Evolutionary conservation across 768 basidiomycete species (phyloP), one percentile per base, ranked within the genome.

Genomic region (Floccularia luteovirens): DNA sequence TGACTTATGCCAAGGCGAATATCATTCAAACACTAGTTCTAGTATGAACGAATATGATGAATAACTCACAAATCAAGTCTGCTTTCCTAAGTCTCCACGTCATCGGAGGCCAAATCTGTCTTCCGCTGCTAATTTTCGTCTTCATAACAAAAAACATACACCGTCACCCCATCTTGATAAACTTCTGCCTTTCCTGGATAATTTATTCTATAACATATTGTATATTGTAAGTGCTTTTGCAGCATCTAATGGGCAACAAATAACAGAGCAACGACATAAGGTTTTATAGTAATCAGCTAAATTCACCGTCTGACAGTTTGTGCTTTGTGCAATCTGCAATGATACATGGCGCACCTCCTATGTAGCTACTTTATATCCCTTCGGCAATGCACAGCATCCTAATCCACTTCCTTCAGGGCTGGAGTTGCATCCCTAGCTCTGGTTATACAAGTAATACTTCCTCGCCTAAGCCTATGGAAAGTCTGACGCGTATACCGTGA

Each of bases 171-270:
- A 69, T 69, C 1, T 61, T 79, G 47, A 54, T 78, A 43, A 79
- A 80, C 44, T 71, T 79, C 44, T 78, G 74, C 42, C 38, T 71
- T n/a, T 63, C 70, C 33, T 75, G 75, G 74, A 64, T 72, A 7
- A 47, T 79, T 30, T 77, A 69, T 48, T 78, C 77, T 4, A 50
- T 78, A 42, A 58, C 65, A 23, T 73, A 69, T 48, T 70, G 63
- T 48, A 44, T 80, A 14, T 50, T 67, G 79, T 78, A 44, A 57
- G 78, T 58, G 6, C 23, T 10, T 21, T 24, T 24, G 7, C 27
- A 21, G n/a, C 14, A 25, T 3, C 19, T n/a, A 16, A 5, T 16
- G 7, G 5, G 5, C 17, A 23, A 19, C 5, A 3, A 6, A 31
- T 16, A 4, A 4, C 31, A 17, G n/a, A 23, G 19, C 2, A 23